Conservation (phyloP, 148 eudicot genomes). For the Cornus controversa region DNA sequence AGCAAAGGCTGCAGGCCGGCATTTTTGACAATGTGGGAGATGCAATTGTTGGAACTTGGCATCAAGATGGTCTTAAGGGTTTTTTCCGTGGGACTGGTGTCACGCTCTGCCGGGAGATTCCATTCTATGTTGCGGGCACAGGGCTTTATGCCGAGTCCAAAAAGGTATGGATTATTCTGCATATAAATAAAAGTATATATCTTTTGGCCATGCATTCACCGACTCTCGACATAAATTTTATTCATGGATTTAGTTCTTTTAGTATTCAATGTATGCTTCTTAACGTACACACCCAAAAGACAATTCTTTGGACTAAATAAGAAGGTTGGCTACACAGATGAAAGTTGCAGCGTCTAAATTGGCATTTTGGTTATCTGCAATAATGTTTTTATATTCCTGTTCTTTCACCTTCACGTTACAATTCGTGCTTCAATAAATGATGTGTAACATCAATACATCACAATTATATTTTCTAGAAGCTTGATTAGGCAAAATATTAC, state of each 20-base stretch:
- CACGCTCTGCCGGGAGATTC: conserved; percentile 90
- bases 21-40: conserved; percentile 80
- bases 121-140: conserved; percentile 94
- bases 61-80: conserved; percentile 82
- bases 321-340: neutral
- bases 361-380: neutral
- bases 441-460: neutral
- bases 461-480: neutral
- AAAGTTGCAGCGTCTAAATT: neutral
- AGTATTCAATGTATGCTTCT: neutral
- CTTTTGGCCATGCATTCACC: neutral
- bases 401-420: neutral
- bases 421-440: neutral
- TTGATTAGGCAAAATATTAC: neutral
- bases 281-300: neutral
- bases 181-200: neutral
- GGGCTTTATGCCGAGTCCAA: conserved; percentile 93
- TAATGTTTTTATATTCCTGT: neutral
- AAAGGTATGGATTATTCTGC: conserved; percentile 51
- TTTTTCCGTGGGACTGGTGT: conserved; percentile 97
- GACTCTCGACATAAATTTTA: neutral
- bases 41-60: conserved; percentile 83
- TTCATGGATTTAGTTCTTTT: neutral
- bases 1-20: conserved; percentile 96
- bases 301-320: neutral